phyloP scores from a whole-genome alignment of 768 basidiomycete genomes.

The Sutorius australiensis region DNA sequence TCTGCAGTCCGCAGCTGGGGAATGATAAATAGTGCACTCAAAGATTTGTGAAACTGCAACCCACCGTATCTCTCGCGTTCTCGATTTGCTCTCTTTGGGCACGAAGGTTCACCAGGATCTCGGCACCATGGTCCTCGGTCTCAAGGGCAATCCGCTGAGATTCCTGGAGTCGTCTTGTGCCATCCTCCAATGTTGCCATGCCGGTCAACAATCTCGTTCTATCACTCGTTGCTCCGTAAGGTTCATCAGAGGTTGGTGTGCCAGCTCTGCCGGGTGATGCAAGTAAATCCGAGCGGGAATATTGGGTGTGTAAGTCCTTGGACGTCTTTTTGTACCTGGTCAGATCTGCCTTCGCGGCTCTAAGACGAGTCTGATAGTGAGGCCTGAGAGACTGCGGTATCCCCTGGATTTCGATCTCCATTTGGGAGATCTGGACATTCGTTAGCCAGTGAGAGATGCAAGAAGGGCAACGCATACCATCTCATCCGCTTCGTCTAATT shows the following conservation, averaged over 20 bases:
- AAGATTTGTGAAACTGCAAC: constrained; percentile 19
- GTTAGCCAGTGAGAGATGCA: constrained; percentile 1
- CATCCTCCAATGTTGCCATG: constrained; percentile 77
- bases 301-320: constrained; percentile 66
- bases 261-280: constrained; percentile 39
- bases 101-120: constrained; percentile 82
- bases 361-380: constrained; percentile 72
- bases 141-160: constrained; percentile 91
- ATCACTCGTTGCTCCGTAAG: constrained; percentile 67
- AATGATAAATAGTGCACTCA: background rate
- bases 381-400: constrained; percentile 83
- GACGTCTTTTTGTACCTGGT: constrained; percentile 76
- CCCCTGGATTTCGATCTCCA: constrained; percentile 97
- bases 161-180: constrained; percentile 79
- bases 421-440: constrained; percentile 79
- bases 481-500: constrained; percentile 97
- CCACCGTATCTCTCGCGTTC: constrained; percentile 83
- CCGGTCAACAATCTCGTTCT: constrained; percentile 78
- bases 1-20: constrained; percentile 81
- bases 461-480: constrained; percentile 53
- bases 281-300: constrained; percentile 77
- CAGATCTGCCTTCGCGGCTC: constrained; percentile 70
- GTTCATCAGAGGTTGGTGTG: constrained; percentile 65
- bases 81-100: constrained; percentile 92
- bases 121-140: constrained; percentile 93